Percentiles rank a stretch among this genome's conserved stretches.
Evolutionary conservation across 148 eudicot species (phyloP).

Genomic region (Polygonum aviculare): DNA sequence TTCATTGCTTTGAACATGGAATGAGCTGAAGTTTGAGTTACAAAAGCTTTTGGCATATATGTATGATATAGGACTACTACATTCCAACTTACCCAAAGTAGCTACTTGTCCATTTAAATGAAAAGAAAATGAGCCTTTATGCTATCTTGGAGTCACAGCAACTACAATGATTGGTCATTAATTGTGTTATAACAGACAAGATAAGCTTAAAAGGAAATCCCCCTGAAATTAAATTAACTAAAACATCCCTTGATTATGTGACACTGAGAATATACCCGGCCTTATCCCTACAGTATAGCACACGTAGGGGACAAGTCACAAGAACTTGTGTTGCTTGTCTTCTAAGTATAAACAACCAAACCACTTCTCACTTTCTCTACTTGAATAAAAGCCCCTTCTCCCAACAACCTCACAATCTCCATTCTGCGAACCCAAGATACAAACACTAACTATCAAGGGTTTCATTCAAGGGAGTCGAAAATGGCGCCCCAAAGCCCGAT

Average conservation of each 20-base stretch:
- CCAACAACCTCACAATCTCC: not conserved
- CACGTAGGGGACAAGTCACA: not conserved
- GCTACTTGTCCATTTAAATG: too few relatives aligned
- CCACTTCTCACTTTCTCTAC: not conserved
- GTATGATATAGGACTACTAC: too few relatives aligned
- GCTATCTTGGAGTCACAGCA: not conserved
- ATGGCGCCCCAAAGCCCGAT: slow-evolving; percentile 24
- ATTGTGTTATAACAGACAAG: not conserved
- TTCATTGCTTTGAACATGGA: too few relatives aligned
- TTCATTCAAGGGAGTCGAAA: not conserved
- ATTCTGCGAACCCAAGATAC: not conserved
- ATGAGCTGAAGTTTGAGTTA: too few relatives aligned
- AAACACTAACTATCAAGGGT: not conserved
- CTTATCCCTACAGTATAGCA: not conserved
- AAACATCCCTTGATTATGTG: not conserved
- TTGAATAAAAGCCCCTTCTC: not conserved
- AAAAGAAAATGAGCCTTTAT: not conserved
- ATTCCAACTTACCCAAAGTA: too few relatives aligned
- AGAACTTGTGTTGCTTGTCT: not conserved
- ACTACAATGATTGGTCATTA: not conserved
- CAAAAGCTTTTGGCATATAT: too few relatives aligned
- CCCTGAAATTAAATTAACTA: not conserved
- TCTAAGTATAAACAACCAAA: not conserved
- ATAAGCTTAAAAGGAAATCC: not conserved
- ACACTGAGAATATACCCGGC: not conserved